Percentiles rank a stretch among this genome's conserved stretches.
Conservation (phyloP, 805 yeast genomes). For the Yamadazyma akitaensis region DNA sequence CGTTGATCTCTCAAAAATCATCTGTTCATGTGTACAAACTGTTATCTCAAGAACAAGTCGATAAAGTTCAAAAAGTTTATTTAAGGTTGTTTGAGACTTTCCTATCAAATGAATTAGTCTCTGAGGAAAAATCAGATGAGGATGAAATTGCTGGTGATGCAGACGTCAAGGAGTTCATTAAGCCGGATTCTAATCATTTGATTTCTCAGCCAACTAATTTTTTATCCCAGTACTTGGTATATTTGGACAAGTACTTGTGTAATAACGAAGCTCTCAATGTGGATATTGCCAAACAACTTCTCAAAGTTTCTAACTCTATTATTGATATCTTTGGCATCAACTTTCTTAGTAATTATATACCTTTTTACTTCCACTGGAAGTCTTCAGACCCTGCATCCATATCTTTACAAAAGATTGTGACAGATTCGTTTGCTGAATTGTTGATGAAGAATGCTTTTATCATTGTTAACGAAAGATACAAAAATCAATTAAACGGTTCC, state of each 20-base stretch:
- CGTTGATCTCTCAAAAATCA: conserved; percentile 16
- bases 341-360: conserved; percentile 42
- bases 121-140: conserved; percentile 4
- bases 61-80: conserved; percentile 37
- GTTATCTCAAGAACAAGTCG: conserved; percentile 23
- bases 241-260: conserved; percentile 31
- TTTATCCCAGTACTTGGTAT: conserved; percentile 35
- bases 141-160: conserved; percentile 3
- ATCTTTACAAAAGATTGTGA: conserved; percentile 13
- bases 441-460: conserved; percentile 23
- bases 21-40: conserved; percentile 18
- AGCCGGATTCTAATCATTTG: conserved; percentile 43
- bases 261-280: conserved; percentile 21
- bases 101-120: conserved; percentile 26
- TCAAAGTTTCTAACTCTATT: conserved; percentile 22
- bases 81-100: conserved; percentile 36
- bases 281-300: conserved; percentile 20
- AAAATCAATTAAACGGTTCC: conserved; percentile 21
- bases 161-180: conserved; percentile 15
- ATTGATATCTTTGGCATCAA: conserved; percentile 43
- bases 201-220: conserved; percentile 42
- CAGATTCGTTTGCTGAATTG: conserved; percentile 33
- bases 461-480: conserved; percentile 29
- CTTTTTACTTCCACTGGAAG: conserved; percentile 47
- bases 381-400: not conserved